Evolutionary conservation across 2,329 filamentous ascomycete genomes (phyloP).

Genomic region (Aspergillus costaricaensis): DNA sequence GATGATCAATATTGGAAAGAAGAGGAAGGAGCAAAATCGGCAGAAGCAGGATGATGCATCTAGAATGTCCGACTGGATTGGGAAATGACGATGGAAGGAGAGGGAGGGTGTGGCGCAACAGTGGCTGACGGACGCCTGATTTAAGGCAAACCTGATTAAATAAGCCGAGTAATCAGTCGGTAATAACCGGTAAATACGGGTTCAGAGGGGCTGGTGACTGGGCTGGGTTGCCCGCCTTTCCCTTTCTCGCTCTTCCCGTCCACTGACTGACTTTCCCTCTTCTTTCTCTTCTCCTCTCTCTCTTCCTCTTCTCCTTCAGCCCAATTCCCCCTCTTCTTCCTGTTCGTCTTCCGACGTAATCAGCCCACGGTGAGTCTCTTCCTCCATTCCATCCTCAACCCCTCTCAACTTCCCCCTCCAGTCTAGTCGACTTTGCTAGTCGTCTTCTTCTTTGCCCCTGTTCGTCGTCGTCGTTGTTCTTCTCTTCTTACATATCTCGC

Average conservation of each 20-base stretch:
- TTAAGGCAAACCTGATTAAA: neutral
- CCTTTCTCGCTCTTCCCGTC: neutral
- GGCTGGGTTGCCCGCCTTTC: neutral
- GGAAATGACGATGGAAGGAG: neutral
- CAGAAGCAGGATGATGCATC: neutral
- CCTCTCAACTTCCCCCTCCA: constrained; percentile 11
- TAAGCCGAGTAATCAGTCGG: neutral
- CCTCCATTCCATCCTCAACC: constrained; percentile 10
- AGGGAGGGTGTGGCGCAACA: neutral
- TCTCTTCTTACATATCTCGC: constrained; percentile 1
- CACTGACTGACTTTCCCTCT: neutral
- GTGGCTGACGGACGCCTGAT: neutral
- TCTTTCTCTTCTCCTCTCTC: constrained; percentile 9
- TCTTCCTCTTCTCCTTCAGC: constrained; percentile 18
- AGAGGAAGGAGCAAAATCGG: too few species aligned
- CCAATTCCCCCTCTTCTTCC: constrained; percentile 23
- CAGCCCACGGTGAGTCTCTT: constrained; percentile 18
- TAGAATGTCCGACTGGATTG: neutral
- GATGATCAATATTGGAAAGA: too few species aligned
- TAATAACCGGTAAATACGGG: neutral
- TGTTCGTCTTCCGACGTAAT: constrained; percentile 38
- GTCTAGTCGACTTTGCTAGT: constrained; percentile 1
- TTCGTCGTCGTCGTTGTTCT: constrained; percentile 1
- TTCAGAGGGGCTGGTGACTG: neutral
- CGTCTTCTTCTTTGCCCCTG: neutral